Conservation (phyloP, 2,329 filamentous ascomycete species). For the Domatiomyces globalis region DNA sequence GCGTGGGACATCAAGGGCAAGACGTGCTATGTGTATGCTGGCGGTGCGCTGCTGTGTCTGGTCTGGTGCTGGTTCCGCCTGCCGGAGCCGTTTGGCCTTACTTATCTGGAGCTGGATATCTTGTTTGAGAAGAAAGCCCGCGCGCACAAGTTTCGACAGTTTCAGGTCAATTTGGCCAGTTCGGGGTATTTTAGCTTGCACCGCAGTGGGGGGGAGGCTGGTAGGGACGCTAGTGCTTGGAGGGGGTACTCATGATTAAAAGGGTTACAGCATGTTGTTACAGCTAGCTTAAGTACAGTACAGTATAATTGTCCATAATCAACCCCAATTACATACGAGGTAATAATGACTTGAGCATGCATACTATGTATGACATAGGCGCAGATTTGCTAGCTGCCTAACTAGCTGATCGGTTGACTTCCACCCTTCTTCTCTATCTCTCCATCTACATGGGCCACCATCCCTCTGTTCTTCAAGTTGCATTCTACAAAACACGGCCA, state of each 20-base stretch:
- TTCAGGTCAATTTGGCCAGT: slow-evolving; percentile 16
- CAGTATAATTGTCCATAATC: too few relatives aligned
- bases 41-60: slow-evolving; percentile 23
- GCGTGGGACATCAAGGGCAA: slow-evolving; percentile 29
- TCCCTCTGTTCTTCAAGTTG: neutral
- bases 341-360: neutral
- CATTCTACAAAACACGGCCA: slow-evolving; percentile 49
- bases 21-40: slow-evolving; percentile 29
- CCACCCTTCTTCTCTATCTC: too few relatives aligned
- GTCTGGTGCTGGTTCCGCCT: slow-evolving; percentile 29
- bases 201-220: neutral
- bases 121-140: slow-evolving; percentile 27
- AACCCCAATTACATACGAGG: too few relatives aligned
- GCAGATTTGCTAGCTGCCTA: neutral
- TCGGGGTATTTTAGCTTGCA: slow-evolving; percentile 19
- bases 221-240: neutral
- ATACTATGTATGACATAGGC: neutral
- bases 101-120: slow-evolving; percentile 30
- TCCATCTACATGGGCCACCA: too few relatives aligned
- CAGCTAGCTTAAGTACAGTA: too few relatives aligned
- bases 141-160: slow-evolving; percentile 24
- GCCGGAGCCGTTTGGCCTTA: slow-evolving; percentile 28
- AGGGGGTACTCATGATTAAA: too few relatives aligned
- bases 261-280: too few relatives aligned
- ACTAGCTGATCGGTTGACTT: too few relatives aligned